phyloP scores from a whole-genome alignment of 345 rosid species.

The Citrus reticulata region DNA sequence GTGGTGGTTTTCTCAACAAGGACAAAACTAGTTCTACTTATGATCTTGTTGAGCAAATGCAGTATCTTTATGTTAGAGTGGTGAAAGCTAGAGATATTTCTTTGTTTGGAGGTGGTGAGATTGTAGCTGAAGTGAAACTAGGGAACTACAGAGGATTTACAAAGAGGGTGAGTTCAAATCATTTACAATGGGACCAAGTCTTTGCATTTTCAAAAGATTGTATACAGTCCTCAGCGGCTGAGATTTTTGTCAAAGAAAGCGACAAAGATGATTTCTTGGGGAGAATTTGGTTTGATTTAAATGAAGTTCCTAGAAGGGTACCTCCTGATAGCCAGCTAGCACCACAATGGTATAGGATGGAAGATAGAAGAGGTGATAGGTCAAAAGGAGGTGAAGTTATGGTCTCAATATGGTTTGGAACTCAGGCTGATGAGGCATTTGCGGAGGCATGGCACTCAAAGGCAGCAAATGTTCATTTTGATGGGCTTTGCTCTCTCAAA shows the following conservation, averaged over 20 bases:
- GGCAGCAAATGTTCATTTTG: slow-evolving; percentile 61
- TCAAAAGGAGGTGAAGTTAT: slow-evolving; percentile 50
- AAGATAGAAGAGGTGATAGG: slow-evolving; percentile 47
- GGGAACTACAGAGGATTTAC: slow-evolving; percentile 72
- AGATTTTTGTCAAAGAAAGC: slow-evolving; percentile 56
- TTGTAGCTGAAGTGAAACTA: slow-evolving; percentile 56
- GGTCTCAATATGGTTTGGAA: slow-evolving; percentile 76
- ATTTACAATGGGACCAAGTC: slow-evolving; percentile 61
- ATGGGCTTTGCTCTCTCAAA: slow-evolving; percentile 53
- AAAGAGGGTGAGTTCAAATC: slow-evolving; percentile 37
- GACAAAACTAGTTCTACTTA: slow-evolving; percentile 68
- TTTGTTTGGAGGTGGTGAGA: slow-evolving; percentile 41
- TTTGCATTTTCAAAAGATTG: slow-evolving; percentile 77
- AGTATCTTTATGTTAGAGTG: slow-evolving; percentile 62
- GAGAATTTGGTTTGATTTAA: slow-evolving; percentile 63
- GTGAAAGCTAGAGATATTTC: slow-evolving; percentile 48
- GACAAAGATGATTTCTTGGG: slow-evolving; percentile 59
- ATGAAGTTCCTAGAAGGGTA: slow-evolving; percentile 57
- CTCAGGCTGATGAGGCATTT: slow-evolving; percentile 77
- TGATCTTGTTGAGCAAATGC: slow-evolving; percentile 82
- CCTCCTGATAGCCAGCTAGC: slow-evolving; percentile 81
- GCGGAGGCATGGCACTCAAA: slow-evolving; percentile 76
- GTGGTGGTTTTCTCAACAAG: slow-evolving; percentile 51
- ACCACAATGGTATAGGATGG: slow-evolving; percentile 73
- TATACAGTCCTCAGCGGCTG: slow-evolving; percentile 69